Conservation (phyloP, 2,329 filamentous ascomycete species). For the Diaporthe aspalathi region DNA sequence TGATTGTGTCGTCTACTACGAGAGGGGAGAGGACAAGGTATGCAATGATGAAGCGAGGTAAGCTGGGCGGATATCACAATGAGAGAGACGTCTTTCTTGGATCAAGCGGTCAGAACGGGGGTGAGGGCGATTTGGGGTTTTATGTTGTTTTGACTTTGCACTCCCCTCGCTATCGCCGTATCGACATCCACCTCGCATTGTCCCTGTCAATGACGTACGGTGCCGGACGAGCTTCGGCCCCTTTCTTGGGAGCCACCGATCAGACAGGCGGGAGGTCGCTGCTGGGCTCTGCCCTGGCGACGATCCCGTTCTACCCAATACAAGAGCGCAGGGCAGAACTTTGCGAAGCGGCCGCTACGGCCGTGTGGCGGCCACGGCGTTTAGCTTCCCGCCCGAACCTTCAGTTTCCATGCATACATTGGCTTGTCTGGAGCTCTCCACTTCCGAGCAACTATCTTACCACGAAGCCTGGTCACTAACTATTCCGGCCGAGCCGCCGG, state of each 20-base stretch:
- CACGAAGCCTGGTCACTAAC: neutral
- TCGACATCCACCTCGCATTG: neutral
- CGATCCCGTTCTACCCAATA: neutral
- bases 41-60: too few species aligned
- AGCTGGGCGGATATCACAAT: neutral
- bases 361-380: neutral
- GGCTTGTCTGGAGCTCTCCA: constrained; percentile 1
- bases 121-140: constrained; percentile 9
- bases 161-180: neutral
- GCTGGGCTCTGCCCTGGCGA: constrained; percentile 3
- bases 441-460: neutral
- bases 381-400: neutral
- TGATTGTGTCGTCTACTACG: neutral
- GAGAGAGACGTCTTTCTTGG: neutral
- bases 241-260: neutral
- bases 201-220: constrained; percentile 26
- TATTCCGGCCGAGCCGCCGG: neutral
- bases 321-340: neutral
- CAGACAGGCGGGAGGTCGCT: neutral
- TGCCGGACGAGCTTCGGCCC: neutral
- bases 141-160: neutral
- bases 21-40: neutral
- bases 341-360: constrained; percentile 13
- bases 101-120: neutral
- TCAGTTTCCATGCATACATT: neutral